Evolutionary conservation across 495 filamentous ascomycete genomes (phyloP), one percentile per base, ranked within the genome.

Genomic region (Podospora pseudocomata): DNA sequence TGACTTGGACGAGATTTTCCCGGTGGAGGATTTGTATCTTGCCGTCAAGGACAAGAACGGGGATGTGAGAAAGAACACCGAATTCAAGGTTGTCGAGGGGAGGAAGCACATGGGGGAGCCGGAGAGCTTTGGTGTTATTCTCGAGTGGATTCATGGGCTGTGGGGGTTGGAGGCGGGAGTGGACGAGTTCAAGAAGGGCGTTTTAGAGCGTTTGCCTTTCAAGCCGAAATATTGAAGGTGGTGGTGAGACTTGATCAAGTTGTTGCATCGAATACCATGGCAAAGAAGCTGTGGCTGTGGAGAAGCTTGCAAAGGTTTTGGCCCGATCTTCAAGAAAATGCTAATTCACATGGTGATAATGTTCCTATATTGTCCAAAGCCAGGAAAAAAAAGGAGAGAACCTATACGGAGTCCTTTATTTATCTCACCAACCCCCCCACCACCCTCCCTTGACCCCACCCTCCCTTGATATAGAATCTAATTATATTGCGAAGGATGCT

Each of bases 1-100:
- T 1, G 83, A 83, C 15, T 79, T 85, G 65, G 89, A 91, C 67
- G 88, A 86, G 63, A 85, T 92, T 19, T 89, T 91, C 69, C 90
- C 90, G 0, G 87, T 92, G 60, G 89, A 92, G 70, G 89, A 92
- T 72, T 87, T 81, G 65, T 83, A 83, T 64, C 75, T 86, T 60
- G 83, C 83, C 11, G 75, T 90, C 63, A 83, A 86, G 68, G 83
- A 89, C 67, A 89, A 2, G 13, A 13, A 49, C 15, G 39, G 39
- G 15, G 18, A 49, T 11, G 39, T 13, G 15, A 49, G 88, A 1
- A 77, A 78, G 56, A 83, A 86, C 13, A 93, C 91, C 79, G 87
- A 91, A 75, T 87, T 81, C 57, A 78, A 88, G 76, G 81, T 74
- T n/a, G 66, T 76, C 13, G 53, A 60, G 34, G 71, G 55, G 18